Percentiles rank a stretch among this genome's conserved stretches.
Conservation (phyloP, 495 filamentous ascomycete species). For the Physcia stellaris region DNA sequence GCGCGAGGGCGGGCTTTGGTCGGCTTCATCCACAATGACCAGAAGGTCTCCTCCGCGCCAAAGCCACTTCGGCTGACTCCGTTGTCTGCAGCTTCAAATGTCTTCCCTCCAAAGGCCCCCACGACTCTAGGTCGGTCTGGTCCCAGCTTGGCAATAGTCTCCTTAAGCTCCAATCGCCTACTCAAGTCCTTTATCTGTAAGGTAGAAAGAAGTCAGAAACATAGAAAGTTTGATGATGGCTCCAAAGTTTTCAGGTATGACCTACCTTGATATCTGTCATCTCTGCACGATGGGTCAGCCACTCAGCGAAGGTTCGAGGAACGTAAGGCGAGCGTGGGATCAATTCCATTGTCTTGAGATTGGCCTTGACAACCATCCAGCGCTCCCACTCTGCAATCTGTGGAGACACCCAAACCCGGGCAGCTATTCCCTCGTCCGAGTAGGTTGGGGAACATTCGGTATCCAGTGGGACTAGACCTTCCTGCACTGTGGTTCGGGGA, state of each 20-base stretch:
- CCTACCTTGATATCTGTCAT: too few relatives aligned
- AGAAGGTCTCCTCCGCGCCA: constrained; percentile 14
- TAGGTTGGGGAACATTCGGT: too few relatives aligned
- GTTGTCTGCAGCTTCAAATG: constrained; percentile 12
- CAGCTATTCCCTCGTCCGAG: too few relatives aligned
- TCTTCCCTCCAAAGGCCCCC: constrained; percentile 11
- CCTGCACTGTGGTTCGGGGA: too few relatives aligned
- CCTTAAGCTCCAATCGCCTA: too few relatives aligned
- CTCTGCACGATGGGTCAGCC: constrained; percentile 13
- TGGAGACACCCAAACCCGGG: constrained; percentile 17
- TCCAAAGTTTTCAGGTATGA: too few relatives aligned
- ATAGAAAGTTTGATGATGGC: too few relatives aligned
- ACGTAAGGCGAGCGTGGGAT: constrained; percentile 15
- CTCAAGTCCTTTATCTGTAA: too few relatives aligned
- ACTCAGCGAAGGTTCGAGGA: constrained; percentile 13
- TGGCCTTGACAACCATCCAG: constrained; percentile 10
- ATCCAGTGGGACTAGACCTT: too few relatives aligned
- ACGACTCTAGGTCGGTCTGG: too few relatives aligned
- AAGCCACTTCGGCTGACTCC: constrained; percentile 7
- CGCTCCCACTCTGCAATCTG: constrained; percentile 10
- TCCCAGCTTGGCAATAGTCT: too few relatives aligned
- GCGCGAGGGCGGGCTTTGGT: constrained; percentile 9
- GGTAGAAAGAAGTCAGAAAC: too few relatives aligned
- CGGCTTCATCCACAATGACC: constrained; percentile 9
- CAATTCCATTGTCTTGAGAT: constrained; percentile 11